Evolutionary conservation across 1,139 yeast genomes (phyloP).

Genomic region (Nakaseomyces bracarensis): DNA sequence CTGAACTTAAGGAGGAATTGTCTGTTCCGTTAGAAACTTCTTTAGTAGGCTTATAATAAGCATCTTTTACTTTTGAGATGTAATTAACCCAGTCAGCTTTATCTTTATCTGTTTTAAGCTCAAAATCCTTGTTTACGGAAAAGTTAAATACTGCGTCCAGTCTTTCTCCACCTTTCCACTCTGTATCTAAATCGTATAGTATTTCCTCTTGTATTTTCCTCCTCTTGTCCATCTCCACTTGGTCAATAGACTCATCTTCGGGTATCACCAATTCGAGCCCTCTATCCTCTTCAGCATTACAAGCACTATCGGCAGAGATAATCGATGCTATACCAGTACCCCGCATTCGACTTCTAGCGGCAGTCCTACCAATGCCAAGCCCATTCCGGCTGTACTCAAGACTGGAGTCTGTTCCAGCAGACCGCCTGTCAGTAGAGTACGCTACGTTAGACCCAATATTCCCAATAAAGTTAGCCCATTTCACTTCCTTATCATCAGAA

Average conservation of each 20-base stretch:
- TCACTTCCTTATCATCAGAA: conserved; percentile 11
- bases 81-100: conserved; percentile 28
- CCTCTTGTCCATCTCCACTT: conserved; percentile 19
- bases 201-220: conserved; percentile 17
- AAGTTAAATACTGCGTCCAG: conserved; percentile 49
- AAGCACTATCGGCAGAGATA: conserved; percentile 23
- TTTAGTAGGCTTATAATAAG: conserved; percentile 18
- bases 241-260: conserved; percentile 8
- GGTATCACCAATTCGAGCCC: conserved; percentile 1
- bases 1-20: background rate
- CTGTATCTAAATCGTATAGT: conserved; percentile 36
- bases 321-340: background rate
- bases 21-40: conserved; percentile 2
- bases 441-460: conserved; percentile 27
- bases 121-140: conserved; percentile 23
- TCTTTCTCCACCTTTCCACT: conserved; percentile 68
- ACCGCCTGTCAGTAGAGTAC: conserved; percentile 16
- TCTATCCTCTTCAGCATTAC: conserved; percentile 26
- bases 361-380: background rate
- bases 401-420: conserved; percentile 8
- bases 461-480: conserved; percentile 24
- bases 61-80: conserved; percentile 25
- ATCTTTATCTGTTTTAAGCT: conserved; percentile 28
- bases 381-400: conserved; percentile 3
- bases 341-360: conserved; percentile 1